Conservation (phyloP, 148 eudicot genomes). For the Rhododendron griersonianum region DNA sequence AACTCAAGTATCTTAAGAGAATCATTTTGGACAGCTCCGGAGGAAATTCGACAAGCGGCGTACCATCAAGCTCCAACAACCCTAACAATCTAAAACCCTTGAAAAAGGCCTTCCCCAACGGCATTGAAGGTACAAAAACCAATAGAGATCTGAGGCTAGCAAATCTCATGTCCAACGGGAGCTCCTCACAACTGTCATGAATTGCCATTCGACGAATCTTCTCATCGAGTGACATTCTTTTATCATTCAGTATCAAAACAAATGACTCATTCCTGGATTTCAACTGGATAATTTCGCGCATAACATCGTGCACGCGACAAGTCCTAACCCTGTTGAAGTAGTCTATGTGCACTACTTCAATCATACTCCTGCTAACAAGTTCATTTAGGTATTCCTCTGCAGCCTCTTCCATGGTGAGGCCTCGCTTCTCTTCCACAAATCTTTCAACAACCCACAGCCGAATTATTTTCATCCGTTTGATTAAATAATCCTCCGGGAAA, state of each 20-base stretch:
- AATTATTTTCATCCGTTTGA: constrained; percentile 1
- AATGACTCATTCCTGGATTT: not conserved
- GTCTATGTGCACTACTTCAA: not conserved
- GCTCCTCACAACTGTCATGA: not conserved
- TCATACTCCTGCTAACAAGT: constrained; percentile 9
- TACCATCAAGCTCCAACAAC: not conserved
- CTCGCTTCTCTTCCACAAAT: constrained; percentile 1
- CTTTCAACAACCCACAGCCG: constrained; percentile 10
- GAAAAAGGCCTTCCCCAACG: not conserved
- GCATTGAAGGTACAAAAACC: not conserved
- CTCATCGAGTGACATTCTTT: not conserved
- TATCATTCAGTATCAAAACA: not conserved
- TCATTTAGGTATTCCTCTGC: constrained; percentile 7
- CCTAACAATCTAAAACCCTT: not conserved
- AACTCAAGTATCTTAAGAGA: constrained; percentile 4
- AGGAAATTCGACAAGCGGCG: not conserved
- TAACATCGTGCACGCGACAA: constrained; percentile 3
- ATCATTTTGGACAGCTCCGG: not conserved
- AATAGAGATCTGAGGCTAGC: not conserved
- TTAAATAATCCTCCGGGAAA: not conserved
- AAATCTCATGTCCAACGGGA: not conserved
- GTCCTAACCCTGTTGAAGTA: not conserved
- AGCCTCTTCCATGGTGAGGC: constrained; percentile 9
- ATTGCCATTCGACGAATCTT: constrained; percentile 4
- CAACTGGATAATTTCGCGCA: constrained; percentile 4